These are phyloP conservation scores for Didymella pomorum DNA, from an alignment of 2,329 filamentous ascomycete genomes.

Conservation along the genomic window DNA sequence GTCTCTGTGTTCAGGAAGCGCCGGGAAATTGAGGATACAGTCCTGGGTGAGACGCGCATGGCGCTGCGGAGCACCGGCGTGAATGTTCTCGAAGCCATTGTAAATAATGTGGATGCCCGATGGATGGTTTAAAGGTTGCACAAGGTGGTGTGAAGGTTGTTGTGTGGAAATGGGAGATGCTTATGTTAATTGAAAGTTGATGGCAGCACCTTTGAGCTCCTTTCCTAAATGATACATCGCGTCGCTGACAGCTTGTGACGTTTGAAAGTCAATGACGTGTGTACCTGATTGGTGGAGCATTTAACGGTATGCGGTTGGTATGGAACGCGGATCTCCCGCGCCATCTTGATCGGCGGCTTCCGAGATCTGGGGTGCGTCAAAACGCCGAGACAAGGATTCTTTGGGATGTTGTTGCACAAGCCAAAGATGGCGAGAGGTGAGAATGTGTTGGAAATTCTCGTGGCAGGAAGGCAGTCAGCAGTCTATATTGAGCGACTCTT, in stretches of 20 bases:
- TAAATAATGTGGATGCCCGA: neutral
- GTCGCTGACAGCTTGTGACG: conserved; percentile 11
- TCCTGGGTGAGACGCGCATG: conserved; percentile 19
- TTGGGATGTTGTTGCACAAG: too few species aligned
- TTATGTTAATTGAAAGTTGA: too few species aligned
- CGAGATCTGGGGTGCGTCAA: neutral
- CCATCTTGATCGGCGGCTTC: neutral
- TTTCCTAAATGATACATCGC: neutral
- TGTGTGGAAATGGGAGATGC: too few species aligned
- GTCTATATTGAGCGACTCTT: neutral
- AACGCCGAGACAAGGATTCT: neutral
- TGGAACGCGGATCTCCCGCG: conserved; percentile 15
- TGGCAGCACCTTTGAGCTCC: neutral
- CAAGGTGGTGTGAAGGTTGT: neutral
- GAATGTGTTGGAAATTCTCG: too few species aligned
- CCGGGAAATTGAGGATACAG: conserved; percentile 13
- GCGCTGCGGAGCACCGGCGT: conserved; percentile 25
- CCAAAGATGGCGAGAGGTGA: too few species aligned
- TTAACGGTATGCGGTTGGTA: conserved; percentile 12
- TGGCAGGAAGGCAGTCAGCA: too few species aligned
- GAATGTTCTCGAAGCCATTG: conserved; percentile 29
- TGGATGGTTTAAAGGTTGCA: neutral
- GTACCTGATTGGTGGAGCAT: conserved; percentile 3
- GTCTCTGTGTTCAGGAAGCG: conserved; percentile 52
- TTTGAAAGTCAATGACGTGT: conserved; percentile 20